Conservation (phyloP, 2,329 filamentous ascomycete species). For the Fusarium sp. region DNA sequence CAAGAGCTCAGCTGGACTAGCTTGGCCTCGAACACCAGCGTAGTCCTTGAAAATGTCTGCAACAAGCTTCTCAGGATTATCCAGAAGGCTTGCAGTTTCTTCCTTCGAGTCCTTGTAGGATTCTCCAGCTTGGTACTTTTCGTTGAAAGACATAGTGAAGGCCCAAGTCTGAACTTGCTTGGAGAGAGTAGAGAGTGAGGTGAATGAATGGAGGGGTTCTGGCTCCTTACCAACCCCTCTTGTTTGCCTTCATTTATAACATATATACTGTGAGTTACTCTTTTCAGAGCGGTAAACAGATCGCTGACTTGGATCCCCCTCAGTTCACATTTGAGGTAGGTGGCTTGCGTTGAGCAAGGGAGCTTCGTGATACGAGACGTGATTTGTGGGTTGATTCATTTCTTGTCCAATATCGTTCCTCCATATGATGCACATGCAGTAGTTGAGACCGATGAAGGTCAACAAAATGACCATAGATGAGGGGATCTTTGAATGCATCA, state of each 20-base stretch:
- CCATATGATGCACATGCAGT: neutral
- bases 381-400: neutral
- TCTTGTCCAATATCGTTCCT: slow-evolving; percentile 4
- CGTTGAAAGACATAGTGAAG: slow-evolving; percentile 52
- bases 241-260: neutral
- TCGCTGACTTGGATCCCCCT: slow-evolving; percentile 15
- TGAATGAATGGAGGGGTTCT: neutral
- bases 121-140: slow-evolving; percentile 59
- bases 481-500: neutral
- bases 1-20: slow-evolving; percentile 49
- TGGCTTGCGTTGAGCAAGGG: slow-evolving; percentile 20
- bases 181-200: neutral
- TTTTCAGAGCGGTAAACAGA: neutral
- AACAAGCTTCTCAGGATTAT: slow-evolving; percentile 55
- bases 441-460: neutral
- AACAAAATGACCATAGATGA: neutral
- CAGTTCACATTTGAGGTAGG: slow-evolving; percentile 3
- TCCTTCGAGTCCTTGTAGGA: slow-evolving; percentile 52
- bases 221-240: neutral
- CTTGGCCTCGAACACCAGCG: slow-evolving; percentile 49
- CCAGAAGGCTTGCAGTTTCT: slow-evolving; percentile 48
- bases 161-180: neutral
- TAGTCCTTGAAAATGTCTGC: slow-evolving; percentile 54
- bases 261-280: neutral
- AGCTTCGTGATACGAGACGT: neutral